phyloP scores from a whole-genome alignment of 345 rosid genomes.

The Camelina hispida region DNA sequence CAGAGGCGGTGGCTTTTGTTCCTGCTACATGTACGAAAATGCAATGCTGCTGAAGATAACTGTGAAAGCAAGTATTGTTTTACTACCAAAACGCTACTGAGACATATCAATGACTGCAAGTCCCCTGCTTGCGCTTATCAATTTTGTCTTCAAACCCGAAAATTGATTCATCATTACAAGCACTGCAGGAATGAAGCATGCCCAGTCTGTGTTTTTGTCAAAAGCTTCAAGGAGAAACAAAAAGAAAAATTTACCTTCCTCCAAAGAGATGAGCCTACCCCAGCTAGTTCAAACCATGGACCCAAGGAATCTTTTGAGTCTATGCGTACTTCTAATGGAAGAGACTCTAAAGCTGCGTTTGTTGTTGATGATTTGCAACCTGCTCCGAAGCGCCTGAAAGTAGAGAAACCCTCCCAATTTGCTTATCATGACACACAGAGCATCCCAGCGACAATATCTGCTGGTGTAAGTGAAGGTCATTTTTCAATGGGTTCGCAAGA shows the following conservation, averaged over 20 bases:
- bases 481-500: slow-evolving; percentile 50
- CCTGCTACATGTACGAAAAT: slow-evolving; percentile 80
- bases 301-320: slow-evolving; percentile 53
- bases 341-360: slow-evolving; percentile 51
- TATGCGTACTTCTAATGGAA: slow-evolving; percentile 52
- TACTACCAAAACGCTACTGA: slow-evolving; percentile 62
- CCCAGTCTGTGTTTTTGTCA: slow-evolving; percentile 91
- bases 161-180: slow-evolving; percentile 69
- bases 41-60: slow-evolving; percentile 74
- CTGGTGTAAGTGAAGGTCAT: slow-evolving; percentile 49
- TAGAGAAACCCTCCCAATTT: slow-evolving; percentile 62
- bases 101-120: slow-evolving; percentile 72
- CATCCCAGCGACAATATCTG: slow-evolving; percentile 40
- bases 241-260: slow-evolving; percentile 51
- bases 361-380: slow-evolving; percentile 64
- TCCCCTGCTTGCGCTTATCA: slow-evolving; percentile 63
- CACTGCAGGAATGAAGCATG: slow-evolving; percentile 65
- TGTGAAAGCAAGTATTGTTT: slow-evolving; percentile 68
- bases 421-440: slow-evolving; percentile 50
- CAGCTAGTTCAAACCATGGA: slow-evolving; percentile 47
- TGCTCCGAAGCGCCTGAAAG: slow-evolving; percentile 76
- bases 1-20: slow-evolving; percentile 90
- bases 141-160: slow-evolving; percentile 74
- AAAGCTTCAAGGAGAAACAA: slow-evolving; percentile 56
- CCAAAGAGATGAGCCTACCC: slow-evolving; percentile 47